phyloP scores from a whole-genome alignment of 1,284 basidiomycete species.

The Rhodotorula glutinis region DNA sequence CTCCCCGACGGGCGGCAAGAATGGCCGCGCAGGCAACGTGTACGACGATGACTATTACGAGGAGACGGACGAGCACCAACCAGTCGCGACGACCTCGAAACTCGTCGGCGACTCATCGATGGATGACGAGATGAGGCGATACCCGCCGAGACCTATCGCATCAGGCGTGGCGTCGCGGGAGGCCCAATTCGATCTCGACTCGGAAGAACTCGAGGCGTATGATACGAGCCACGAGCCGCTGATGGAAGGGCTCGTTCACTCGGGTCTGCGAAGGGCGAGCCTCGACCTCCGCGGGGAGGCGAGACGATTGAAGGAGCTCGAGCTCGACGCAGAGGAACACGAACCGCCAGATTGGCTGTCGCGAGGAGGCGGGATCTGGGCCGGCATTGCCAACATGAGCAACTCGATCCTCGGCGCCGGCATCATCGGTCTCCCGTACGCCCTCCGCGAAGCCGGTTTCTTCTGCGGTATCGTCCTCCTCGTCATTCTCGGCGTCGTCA shows the following conservation, averaged over 20 bases:
- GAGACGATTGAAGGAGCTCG: conserved; percentile 31
- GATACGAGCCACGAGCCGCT: conserved; percentile 22
- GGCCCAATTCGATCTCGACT: conserved; percentile 48
- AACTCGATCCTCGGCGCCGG: conserved; percentile 96
- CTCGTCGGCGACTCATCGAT: neutral
- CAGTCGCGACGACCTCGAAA: conserved; percentile 4
- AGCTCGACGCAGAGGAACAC: conserved; percentile 52
- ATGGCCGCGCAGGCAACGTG: neutral
- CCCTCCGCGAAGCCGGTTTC: conserved; percentile 42
- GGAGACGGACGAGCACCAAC: conserved; percentile 8
- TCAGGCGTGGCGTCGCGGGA: conserved; percentile 46
- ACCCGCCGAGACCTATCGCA: conserved; percentile 30
- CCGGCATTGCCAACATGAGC: conserved; percentile 70
- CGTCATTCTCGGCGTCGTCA: conserved; percentile 73
- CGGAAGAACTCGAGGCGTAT: conserved; percentile 7
- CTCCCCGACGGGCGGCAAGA: neutral
- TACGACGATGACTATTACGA: conserved; percentile 1
- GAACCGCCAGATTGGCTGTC: conserved; percentile 50
- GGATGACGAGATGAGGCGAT: neutral
- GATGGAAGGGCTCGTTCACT: conserved; percentile 33
- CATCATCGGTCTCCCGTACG: conserved; percentile 66
- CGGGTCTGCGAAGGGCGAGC: conserved; percentile 20
- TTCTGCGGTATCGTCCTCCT: conserved; percentile 78
- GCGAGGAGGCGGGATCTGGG: conserved; percentile 70
- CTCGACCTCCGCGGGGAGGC: conserved; percentile 26